These are phyloP conservation scores for Arachnopeziza araneosa DNA, from an alignment of 2,329 filamentous ascomycete genomes.

Conservation along the genomic window DNA sequence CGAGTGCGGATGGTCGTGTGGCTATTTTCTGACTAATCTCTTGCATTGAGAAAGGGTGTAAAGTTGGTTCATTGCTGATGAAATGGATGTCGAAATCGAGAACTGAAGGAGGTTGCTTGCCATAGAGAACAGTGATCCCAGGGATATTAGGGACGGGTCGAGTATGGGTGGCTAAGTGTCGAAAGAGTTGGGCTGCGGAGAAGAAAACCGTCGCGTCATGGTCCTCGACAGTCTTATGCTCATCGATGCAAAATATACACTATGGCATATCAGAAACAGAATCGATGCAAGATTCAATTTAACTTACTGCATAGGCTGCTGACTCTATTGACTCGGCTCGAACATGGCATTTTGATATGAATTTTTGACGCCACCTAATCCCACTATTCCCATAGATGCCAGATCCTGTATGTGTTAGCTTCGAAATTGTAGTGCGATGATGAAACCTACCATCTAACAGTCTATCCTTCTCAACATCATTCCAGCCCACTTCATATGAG, in stretches of 20 bases:
- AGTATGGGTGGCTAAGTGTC: constrained; percentile 27
- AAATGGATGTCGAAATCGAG: constrained; percentile 31
- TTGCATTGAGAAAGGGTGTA: constrained; percentile 16
- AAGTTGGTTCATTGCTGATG: constrained; percentile 13
- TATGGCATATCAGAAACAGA: constrained; percentile 3
- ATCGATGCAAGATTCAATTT: neutral
- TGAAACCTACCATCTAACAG: constrained; percentile 16
- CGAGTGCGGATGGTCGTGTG: constrained; percentile 20
- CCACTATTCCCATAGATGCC: constrained; percentile 28
- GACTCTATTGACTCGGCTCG: constrained; percentile 24
- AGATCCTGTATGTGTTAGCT: neutral
- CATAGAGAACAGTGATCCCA: constrained; percentile 26
- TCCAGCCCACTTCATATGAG: constrained; percentile 28
- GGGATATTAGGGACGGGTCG: constrained; percentile 25
- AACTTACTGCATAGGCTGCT: constrained; percentile 28
- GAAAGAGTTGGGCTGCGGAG: constrained; percentile 24
- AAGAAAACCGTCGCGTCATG: constrained; percentile 32
- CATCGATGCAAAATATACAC: constrained; percentile 30
- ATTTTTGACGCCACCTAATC: constrained; percentile 27
- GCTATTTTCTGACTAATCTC: constrained; percentile 24
- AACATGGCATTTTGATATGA: constrained; percentile 29
- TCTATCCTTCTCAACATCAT: constrained; percentile 27
- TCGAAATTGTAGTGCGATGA: neutral
- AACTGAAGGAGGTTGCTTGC: constrained; percentile 15
- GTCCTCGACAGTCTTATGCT: constrained; percentile 28